Percentiles rank a stretch among this genome's conserved stretches.
Conservation (phyloP, 2,329 filamentous ascomycete species). For the Ophiosphaerella narmari region DNA sequence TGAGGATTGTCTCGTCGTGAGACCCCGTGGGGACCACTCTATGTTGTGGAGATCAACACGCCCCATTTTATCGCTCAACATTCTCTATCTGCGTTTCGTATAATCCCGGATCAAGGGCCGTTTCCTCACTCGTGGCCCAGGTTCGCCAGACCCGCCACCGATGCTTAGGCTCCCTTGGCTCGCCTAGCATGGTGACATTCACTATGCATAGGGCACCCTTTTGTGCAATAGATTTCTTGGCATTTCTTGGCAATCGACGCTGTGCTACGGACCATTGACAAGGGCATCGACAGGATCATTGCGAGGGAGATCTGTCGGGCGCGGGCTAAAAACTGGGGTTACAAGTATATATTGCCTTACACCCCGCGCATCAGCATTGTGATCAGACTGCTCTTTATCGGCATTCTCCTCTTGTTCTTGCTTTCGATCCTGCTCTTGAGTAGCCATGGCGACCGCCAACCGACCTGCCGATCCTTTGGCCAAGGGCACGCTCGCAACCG, state of each 20-base stretch:
- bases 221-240: conserved; percentile 23
- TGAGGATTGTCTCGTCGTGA: neutral
- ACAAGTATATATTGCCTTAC: conserved; percentile 24
- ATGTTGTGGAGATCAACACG: conserved; percentile 22
- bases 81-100: conserved; percentile 12
- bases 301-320: conserved; percentile 13
- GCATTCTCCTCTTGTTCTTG: conserved; percentile 8
- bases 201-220: conserved; percentile 22
- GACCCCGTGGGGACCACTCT: conserved; percentile 32
- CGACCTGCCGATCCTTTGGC: conserved; percentile 69
- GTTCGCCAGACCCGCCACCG: conserved; percentile 14
- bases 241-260: conserved; percentile 32
- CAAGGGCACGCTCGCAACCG: conserved; percentile 66
- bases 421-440: conserved; percentile 7
- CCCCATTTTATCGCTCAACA: conserved; percentile 12
- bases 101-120: conserved; percentile 16
- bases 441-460: conserved; percentile 38
- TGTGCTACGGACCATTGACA: conserved; percentile 26
- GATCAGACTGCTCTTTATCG: conserved; percentile 16
- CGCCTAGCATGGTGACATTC: conserved; percentile 28
- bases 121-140: conserved; percentile 23
- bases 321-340: conserved; percentile 1
- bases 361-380: conserved; percentile 11
- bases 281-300: conserved; percentile 18
- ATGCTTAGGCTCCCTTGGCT: conserved; percentile 37